These are phyloP conservation scores for Rhodosporidiobolus odoratus DNA, from an alignment of 768 basidiomycete species.

Conservation along the genomic window DNA sequence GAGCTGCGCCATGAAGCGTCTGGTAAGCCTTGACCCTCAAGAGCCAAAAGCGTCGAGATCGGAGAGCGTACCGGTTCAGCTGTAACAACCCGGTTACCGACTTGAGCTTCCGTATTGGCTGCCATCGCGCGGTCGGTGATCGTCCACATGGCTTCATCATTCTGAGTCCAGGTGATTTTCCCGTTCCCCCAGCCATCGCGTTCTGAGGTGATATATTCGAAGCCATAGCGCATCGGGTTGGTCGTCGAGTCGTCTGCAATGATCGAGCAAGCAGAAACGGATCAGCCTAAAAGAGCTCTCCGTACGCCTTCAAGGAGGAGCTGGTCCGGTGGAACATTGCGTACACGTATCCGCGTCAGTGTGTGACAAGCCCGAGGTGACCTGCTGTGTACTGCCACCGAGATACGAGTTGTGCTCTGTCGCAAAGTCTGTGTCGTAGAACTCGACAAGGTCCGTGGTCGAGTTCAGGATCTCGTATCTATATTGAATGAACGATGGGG, in stretches of 20 bases:
- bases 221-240: constrained; percentile 51
- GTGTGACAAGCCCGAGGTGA: constrained; percentile 60
- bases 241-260: constrained; percentile 22
- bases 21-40: background rate
- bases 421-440: constrained; percentile 54
- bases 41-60: background rate
- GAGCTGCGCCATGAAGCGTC: constrained; percentile 51
- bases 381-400: constrained; percentile 47
- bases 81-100: constrained; percentile 64
- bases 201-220: constrained; percentile 40
- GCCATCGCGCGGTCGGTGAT: constrained; percentile 61
- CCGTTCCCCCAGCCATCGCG: constrained; percentile 56
- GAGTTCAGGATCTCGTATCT: constrained; percentile 8
- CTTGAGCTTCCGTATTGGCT: constrained; percentile 56
- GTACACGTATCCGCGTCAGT: constrained; percentile 53
- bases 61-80: constrained; percentile 63
- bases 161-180: constrained; percentile 75
- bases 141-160: constrained; percentile 67
- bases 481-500: too few species aligned
- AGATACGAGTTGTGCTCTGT: constrained; percentile 16
- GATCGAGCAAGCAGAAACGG: background rate
- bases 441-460: constrained; percentile 17
- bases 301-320: too few species aligned
- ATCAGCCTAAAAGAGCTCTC: background rate
- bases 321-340: background rate